phyloP scores from a whole-genome alignment of 2,329 filamentous ascomycete genomes.

The Xylogone sp. region DNA sequence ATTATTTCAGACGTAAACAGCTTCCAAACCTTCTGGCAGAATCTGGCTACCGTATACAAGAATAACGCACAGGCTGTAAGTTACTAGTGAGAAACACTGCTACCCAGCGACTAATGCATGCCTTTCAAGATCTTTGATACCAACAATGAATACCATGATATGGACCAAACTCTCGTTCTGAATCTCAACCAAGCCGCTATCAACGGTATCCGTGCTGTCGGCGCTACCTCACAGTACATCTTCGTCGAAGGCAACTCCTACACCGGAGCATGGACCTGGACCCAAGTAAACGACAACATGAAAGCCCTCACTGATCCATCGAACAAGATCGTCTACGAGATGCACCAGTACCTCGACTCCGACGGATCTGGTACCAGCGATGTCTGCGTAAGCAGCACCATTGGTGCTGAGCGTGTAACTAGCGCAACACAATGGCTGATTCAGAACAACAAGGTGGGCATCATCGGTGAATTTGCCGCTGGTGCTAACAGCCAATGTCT shows the following conservation, averaged over 20 bases:
- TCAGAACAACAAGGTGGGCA: constrained; percentile 43
- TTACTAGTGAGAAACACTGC: neutral
- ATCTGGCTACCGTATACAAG: constrained; percentile 32
- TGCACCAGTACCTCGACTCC: constrained; percentile 56
- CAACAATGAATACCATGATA: constrained; percentile 42
- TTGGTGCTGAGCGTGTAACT: constrained; percentile 43
- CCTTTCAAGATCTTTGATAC: constrained; percentile 32
- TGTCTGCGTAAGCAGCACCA: constrained; percentile 44
- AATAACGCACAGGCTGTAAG: constrained; percentile 33
- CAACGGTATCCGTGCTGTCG: constrained; percentile 37
- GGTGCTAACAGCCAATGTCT: constrained; percentile 44
- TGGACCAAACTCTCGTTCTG: constrained; percentile 34
- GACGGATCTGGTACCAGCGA: constrained; percentile 46
- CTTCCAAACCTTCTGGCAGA: constrained; percentile 39
- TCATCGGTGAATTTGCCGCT: constrained; percentile 49
- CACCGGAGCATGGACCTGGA: constrained; percentile 44
- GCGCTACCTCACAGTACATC: constrained; percentile 49
- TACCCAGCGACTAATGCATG: too few species aligned
- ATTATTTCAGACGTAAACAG: constrained; percentile 31
- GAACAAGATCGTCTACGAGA: constrained; percentile 52
- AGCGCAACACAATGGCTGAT: constrained; percentile 48
- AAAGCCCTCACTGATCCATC: constrained; percentile 43
- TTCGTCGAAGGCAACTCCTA: constrained; percentile 44
- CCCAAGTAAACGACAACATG: constrained; percentile 40
- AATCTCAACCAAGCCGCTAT: constrained; percentile 43